Conservation (phyloP, 192 early-diverging fungal genomes). For the Jimgerdemannia flammicorona region DNA sequence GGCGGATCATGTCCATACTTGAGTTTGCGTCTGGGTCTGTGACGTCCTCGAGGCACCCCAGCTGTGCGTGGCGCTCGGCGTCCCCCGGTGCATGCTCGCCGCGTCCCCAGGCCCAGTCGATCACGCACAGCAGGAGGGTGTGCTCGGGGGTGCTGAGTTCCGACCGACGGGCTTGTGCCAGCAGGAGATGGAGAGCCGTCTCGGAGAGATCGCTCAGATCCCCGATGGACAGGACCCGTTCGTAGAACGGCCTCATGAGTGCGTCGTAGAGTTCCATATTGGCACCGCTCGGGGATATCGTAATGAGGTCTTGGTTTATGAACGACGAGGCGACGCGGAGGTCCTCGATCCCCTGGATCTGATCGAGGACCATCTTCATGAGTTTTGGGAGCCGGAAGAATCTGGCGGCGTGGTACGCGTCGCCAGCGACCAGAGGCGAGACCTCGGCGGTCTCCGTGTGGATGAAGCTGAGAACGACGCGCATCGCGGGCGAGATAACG, state of each 20-base stretch:
- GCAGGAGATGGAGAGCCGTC: not conserved
- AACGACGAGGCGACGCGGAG: not conserved
- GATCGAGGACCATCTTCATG: not conserved
- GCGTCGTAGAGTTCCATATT: not conserved
- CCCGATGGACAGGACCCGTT: not conserved
- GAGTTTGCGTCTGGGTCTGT: not conserved
- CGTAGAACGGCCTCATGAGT: not conserved
- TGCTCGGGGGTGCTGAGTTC: not conserved
- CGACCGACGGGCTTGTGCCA: not conserved
- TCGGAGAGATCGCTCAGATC: not conserved
- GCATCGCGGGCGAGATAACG: not conserved
- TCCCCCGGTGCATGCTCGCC: not conserved
- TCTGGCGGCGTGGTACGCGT: not conserved
- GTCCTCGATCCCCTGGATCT: not conserved
- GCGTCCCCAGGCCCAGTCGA: not conserved
- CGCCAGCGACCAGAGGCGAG: not conserved
- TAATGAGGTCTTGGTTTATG: not conserved
- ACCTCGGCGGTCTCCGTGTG: not conserved
- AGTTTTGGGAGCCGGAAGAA: not conserved
- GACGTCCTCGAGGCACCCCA: not conserved
- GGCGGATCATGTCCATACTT: not conserved
- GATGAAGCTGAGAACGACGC: not conserved
- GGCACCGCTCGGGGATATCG: not conserved
- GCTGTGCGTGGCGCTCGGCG: not conserved
- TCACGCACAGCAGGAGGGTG: not conserved